phyloP scores from a whole-genome alignment of 129 eudicot genomes.

The Centrapalus pauciflorus region DNA sequence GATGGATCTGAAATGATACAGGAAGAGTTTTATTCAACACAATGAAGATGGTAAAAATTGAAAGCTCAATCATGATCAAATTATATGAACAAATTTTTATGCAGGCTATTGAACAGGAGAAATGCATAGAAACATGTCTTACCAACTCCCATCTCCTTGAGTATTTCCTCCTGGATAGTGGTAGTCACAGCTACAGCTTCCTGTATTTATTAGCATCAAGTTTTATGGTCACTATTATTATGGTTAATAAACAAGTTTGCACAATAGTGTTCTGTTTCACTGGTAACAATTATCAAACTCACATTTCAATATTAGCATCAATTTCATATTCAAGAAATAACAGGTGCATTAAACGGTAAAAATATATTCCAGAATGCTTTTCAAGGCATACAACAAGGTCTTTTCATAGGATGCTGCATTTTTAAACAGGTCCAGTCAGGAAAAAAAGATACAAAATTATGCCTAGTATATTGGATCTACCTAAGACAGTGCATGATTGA shows the following conservation, averaged over 20 bases:
- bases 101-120: neutral
- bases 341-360: no score
- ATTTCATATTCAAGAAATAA: neutral
- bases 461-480: no score
- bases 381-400: no score
- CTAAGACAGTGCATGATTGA: no score
- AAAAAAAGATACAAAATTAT: no score
- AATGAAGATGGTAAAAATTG: neutral
- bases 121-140: slow-evolving; percentile 20
- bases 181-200: slow-evolving; percentile 97
- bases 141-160: slow-evolving; percentile 88
- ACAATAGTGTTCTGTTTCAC: neutral
- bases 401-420: no score
- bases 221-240: neutral
- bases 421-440: no score
- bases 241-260: neutral
- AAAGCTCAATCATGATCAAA: neutral
- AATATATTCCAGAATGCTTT: no score
- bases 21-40: neutral
- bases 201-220: slow-evolving; percentile 34
- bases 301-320: neutral
- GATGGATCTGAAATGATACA: slow-evolving; percentile 58
- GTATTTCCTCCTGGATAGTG: slow-evolving; percentile 85
- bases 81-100: neutral
- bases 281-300: neutral